phyloP scores from a whole-genome alignment of 2,329 filamentous ascomycete species.

The Amesomyces nigricolor region DNA sequence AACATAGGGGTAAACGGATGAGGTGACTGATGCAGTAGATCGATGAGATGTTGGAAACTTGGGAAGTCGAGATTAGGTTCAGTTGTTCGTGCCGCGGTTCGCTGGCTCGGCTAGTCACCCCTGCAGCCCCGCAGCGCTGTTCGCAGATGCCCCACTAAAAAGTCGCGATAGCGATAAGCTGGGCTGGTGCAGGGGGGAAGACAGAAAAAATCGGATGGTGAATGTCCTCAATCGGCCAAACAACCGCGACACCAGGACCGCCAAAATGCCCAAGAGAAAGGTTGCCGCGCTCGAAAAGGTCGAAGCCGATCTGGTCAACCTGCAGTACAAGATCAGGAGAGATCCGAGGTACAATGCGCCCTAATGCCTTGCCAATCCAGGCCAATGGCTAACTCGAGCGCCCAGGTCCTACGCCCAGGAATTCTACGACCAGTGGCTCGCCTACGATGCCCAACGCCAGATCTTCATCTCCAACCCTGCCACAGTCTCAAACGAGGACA shows the following conservation, averaged over 20 bases:
- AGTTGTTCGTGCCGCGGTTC: too few relatives aligned
- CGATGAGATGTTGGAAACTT: too few relatives aligned
- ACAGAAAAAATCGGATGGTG: conserved; percentile 14
- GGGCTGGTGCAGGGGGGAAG: background rate
- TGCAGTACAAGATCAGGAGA: conserved; percentile 86
- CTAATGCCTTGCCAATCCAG: background rate
- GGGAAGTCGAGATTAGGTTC: too few relatives aligned
- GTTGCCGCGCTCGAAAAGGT: conserved; percentile 91
- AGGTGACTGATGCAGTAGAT: too few relatives aligned
- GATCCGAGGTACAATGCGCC: conserved; percentile 63
- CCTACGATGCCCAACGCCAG: conserved; percentile 61
- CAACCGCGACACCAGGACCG: background rate
- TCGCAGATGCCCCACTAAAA: conserved; percentile 5
- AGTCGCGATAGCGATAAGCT: conserved; percentile 22
- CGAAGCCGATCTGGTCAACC: conserved; percentile 81
- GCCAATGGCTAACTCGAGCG: conserved; percentile 1
- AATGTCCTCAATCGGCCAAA: background rate
- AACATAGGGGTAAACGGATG: too few relatives aligned
- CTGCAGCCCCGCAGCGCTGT: background rate
- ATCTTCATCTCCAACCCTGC: conserved; percentile 83
- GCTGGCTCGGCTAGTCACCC: too few relatives aligned
- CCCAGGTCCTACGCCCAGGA: conserved; percentile 80
- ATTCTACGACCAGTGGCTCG: conserved; percentile 46
- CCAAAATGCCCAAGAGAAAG: conserved; percentile 77
- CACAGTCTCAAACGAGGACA: conserved; percentile 68